Evolutionary conservation across 345 rosid genomes (phyloP), one percentile per base, ranked within the genome.

Genomic region (Chamaenerion angustifolium): DNA sequence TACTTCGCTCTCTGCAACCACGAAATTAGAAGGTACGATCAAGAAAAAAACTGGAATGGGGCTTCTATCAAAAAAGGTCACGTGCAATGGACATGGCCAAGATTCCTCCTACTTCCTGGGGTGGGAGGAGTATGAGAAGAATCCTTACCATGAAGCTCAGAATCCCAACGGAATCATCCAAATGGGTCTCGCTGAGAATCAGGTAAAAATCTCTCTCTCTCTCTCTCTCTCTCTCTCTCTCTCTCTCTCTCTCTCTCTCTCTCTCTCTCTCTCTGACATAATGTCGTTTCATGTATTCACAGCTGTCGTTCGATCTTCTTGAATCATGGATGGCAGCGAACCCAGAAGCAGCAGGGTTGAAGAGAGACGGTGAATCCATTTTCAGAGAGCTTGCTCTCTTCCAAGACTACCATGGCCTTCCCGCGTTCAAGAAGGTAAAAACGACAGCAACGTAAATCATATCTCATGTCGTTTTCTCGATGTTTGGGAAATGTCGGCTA

Each of bases 121-220:
- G 1, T 86, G 86, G 94, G 63, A 83, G 43, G 79, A 74, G 42
- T 86, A 74, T 25, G 88, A 81, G 71, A 76, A 79, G 43, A 79
- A 83, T 54, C 88, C 85, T 6, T 86, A 76, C 57, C 66, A 90
- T 18, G 68, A 70, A 48, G 14, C 63, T 44, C 59, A 56, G 42
- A 90, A 90, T 59, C 86, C 94, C 4, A 52, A 55, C 2, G 95
- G 98, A 14, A 81, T 90, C 56, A 72, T 90, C 54, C 98, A 90
- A 58, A 83, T 90, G 98, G 95, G 94, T n/a, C 82, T 90, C 48
- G 98, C 98, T 23, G 98, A 90, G 61, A 90, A 90, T 59, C 95
- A 83, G 79, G 96, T 81, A 31, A 31, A 21, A 21, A 21, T 21
- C 2, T 21, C 1, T 21, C 25, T 21, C 25, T 21, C 25, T 21